phyloP scores from a whole-genome alignment of 2,329 filamentous ascomycete species.

The Talaromyces verruculosus region DNA sequence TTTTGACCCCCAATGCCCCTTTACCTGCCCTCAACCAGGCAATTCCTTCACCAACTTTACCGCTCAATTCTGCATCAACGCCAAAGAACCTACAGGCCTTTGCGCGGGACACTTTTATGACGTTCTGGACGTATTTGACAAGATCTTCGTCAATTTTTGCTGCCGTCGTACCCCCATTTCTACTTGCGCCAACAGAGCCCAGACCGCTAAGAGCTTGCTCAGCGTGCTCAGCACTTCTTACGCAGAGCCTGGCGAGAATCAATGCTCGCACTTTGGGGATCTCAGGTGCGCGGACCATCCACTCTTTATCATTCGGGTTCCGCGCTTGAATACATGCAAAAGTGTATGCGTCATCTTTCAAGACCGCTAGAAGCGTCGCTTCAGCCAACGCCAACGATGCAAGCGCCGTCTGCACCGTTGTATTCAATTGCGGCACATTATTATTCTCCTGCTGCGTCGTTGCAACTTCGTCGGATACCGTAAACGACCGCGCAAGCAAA shows the following conservation, averaged over 20 bases:
- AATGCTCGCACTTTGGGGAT: constrained; percentile 87
- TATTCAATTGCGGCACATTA: constrained; percentile 48
- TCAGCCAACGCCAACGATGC: constrained; percentile 71
- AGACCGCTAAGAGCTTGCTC: constrained; percentile 64
- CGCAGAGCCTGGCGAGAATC: constrained; percentile 81
- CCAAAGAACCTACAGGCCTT: constrained; percentile 89
- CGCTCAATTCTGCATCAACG: constrained; percentile 80
- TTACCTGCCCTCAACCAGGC: constrained; percentile 81
- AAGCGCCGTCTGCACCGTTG: constrained; percentile 44
- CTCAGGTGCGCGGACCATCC: constrained; percentile 91
- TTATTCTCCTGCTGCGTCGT: background rate
- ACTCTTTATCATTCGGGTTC: constrained; percentile 82
- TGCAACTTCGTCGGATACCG: constrained; percentile 50
- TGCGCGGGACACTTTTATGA: constrained; percentile 72
- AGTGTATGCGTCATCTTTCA: constrained; percentile 94
- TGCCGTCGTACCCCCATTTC: constrained; percentile 19
- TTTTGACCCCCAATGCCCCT: constrained; percentile 68
- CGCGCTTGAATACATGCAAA: constrained; percentile 76
- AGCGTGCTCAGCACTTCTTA: constrained; percentile 86
- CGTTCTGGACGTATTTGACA: constrained; percentile 70
- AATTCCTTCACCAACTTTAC: constrained; percentile 78
- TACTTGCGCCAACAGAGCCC: constrained; percentile 35
- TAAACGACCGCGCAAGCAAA: constrained; percentile 61
- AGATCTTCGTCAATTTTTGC: constrained; percentile 65
- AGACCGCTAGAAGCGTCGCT: constrained; percentile 81